phyloP scores from a whole-genome alignment of 1,284 basidiomycete species.

The Schizophyllum commune region DNA sequence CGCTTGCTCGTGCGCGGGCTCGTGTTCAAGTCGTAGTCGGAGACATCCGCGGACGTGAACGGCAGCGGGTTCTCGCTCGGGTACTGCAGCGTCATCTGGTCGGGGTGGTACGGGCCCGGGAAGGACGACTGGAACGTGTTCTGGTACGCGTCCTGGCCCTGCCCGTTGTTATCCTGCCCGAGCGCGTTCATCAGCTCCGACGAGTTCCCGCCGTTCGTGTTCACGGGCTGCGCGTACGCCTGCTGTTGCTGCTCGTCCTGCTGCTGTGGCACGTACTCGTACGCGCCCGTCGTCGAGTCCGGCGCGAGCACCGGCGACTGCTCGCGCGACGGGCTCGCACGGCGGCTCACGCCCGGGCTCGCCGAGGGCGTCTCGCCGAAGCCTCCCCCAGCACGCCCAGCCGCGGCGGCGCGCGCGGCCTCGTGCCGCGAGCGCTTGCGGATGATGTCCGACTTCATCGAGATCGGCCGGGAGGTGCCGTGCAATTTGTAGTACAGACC shows the following conservation, averaged over 20 bases:
- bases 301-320: constrained; percentile 57
- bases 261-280: constrained; percentile 4
- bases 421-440: constrained; percentile 76
- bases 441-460: constrained; percentile 82
- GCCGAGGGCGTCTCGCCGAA: constrained; percentile 57
- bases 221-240: constrained; percentile 1
- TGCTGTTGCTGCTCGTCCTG: constrained; percentile 1
- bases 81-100: constrained; percentile 44
- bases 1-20: constrained; percentile 52
- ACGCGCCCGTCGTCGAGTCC: constrained; percentile 44
- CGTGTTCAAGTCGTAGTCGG: constrained; percentile 29
- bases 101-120: constrained; percentile 67
- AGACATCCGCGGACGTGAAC: constrained; percentile 29
- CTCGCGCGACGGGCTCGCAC: constrained; percentile 56
- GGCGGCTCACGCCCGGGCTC: constrained; percentile 64
- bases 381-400: constrained; percentile 14
- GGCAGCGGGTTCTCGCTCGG: constrained; percentile 41
- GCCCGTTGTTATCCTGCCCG: constrained; percentile 30
- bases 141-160: constrained; percentile 13
- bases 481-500: constrained; percentile 65
- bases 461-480: constrained; percentile 72
- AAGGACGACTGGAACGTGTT: constrained; percentile 32
- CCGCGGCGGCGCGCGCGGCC: constrained; percentile 44
- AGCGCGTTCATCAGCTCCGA: constrained; percentile 61
- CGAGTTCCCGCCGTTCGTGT: constrained; percentile 18